phyloP scores from a whole-genome alignment of 768 basidiomycete genomes.

The Naganishia kalamii region DNA sequence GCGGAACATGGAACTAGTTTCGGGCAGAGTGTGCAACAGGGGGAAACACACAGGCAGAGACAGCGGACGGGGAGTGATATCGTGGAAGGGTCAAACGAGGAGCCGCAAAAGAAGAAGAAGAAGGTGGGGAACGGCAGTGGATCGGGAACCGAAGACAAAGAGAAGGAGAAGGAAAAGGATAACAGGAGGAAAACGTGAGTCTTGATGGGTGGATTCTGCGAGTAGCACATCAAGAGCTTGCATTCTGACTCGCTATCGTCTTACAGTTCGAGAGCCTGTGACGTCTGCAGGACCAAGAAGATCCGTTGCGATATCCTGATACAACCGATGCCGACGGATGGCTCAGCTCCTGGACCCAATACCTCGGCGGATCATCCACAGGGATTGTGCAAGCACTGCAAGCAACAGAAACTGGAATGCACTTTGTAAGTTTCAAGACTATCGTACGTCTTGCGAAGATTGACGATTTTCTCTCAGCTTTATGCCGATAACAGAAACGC shows the following conservation, averaged over 20 bases:
- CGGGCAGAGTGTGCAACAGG: neutral
- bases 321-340: slow-evolving; percentile 10
- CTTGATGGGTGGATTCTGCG: neutral
- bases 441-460: neutral
- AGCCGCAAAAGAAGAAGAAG: slow-evolving; percentile 25
- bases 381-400: slow-evolving; percentile 85
- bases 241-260: no score
- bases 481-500: slow-evolving; percentile 94
- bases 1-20: neutral
- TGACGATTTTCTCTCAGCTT: slow-evolving; percentile 49
- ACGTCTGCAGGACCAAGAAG: slow-evolving; percentile 46
- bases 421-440: slow-evolving; percentile 55
- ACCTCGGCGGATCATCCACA: slow-evolving; percentile 53
- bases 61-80: neutral
- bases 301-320: slow-evolving; percentile 69
- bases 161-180: slow-evolving; percentile 38
- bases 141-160: slow-evolving; percentile 30
- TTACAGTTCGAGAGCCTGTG: slow-evolving; percentile 34
- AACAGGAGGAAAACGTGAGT: slow-evolving; percentile 41
- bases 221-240: neutral
- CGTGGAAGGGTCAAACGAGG: neutral
- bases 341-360: slow-evolving; percentile 48
- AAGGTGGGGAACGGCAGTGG: slow-evolving; percentile 17
- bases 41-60: neutral
- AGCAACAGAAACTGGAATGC: slow-evolving; percentile 86